These are phyloP conservation scores for Penicillium sp. DNA, from an alignment of 2,329 filamentous ascomycete genomes.

Conservation along the genomic window DNA sequence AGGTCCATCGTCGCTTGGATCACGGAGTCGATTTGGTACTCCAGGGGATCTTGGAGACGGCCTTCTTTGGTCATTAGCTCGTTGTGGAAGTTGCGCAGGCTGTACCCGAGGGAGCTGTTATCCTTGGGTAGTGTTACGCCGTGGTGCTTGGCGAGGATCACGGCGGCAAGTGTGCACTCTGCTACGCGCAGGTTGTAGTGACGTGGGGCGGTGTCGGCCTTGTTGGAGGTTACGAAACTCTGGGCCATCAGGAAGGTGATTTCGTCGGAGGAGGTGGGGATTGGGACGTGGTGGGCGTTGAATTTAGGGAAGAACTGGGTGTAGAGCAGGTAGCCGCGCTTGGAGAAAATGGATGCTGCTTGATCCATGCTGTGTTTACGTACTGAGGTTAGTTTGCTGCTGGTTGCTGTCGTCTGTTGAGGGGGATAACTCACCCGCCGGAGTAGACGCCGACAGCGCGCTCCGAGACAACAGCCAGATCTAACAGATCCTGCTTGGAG, in stretches of 20 bases:
- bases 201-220: conserved; percentile 83
- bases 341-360: conserved; percentile 85
- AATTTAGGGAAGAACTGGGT: conserved; percentile 80
- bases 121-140: conserved; percentile 63
- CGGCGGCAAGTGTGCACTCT: conserved; percentile 81
- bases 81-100: conserved; percentile 77
- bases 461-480: conserved; percentile 90
- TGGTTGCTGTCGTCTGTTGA: not conserved
- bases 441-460: conserved; percentile 91
- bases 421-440: conserved; percentile 57
- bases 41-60: conserved; percentile 43
- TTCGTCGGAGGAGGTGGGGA: conserved; percentile 72
- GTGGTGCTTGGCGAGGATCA: conserved; percentile 53
- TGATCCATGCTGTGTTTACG: conserved; percentile 68
- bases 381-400: not conserved
- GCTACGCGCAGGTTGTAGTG: conserved; percentile 97
- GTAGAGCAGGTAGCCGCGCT: conserved; percentile 75
- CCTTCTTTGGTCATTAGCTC: conserved; percentile 57
- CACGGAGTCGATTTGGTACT: conserved; percentile 64
- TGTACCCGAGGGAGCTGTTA: conserved; percentile 70
- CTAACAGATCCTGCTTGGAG: conserved; percentile 83
- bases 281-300: conserved; percentile 64
- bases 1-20: conserved; percentile 60
- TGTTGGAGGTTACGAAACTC: conserved; percentile 87
- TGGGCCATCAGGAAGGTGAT: conserved; percentile 89